Conservation (phyloP, 352 stramenopile genomes). For the Phytophthora quininea region DNA sequence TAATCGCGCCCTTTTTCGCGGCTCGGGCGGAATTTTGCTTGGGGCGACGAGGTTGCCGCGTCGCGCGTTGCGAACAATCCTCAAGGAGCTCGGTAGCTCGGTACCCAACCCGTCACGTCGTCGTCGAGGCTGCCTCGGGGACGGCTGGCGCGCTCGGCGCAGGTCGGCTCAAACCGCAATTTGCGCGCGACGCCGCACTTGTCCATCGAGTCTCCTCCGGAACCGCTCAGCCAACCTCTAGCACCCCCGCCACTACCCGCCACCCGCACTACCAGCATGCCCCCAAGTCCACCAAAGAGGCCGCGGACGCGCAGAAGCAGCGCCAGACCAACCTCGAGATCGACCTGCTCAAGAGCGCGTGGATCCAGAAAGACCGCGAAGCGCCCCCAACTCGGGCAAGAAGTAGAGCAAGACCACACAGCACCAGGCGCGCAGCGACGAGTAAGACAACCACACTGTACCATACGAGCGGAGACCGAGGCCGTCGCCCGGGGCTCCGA, state of each 20-base stretch:
- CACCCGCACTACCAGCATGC: constrained; percentile 29
- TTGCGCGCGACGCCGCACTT: constrained; percentile 37
- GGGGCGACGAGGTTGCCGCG: constrained; percentile 36
- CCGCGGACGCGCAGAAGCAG: constrained; percentile 56
- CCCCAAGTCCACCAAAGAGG: constrained; percentile 41
- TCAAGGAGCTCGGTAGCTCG: constrained; percentile 35
- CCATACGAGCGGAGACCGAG: neutral
- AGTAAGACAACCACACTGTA: neutral
- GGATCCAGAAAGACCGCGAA: constrained; percentile 68
- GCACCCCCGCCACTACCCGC: constrained; percentile 5
- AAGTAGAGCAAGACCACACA: constrained; percentile 20
- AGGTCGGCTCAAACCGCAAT: constrained; percentile 44
- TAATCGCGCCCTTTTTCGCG: constrained; percentile 36
- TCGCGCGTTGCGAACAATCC: constrained; percentile 38
- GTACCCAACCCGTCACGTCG: constrained; percentile 43
- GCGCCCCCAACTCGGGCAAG: constrained; percentile 34
- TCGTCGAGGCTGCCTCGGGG: constrained; percentile 29
- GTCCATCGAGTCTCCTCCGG: constrained; percentile 1
- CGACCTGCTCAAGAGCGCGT: constrained; percentile 63
- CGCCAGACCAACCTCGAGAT: constrained; percentile 72
- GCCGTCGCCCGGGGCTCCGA: constrained; percentile 2
- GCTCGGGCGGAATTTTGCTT: constrained; percentile 40
- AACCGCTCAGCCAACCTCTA: neutral
- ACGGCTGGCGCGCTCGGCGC: constrained; percentile 20
- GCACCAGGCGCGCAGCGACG: neutral